Evolutionary conservation across 805 yeast genomes (phyloP), one percentile per base, ranked within the genome.

Genomic region (Yarrowia phangngaensis): DNA sequence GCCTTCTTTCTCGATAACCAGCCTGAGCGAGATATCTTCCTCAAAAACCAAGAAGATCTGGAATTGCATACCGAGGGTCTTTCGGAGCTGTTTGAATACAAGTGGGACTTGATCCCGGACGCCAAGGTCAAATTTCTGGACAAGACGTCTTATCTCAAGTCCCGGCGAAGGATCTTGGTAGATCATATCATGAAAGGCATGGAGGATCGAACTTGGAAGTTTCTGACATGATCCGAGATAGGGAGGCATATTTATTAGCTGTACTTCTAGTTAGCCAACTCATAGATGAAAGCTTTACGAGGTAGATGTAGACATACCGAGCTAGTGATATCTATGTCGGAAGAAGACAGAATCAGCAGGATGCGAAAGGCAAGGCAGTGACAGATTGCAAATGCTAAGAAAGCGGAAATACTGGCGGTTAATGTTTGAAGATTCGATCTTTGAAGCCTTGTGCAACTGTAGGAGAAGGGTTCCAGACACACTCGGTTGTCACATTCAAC

Each of bases 1-100:
- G 80, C 86, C 9, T 90, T 68, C 59, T 85, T 80, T 61, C 68
- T 87, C 24, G 72, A 70, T 29, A 63, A 67, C 22, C 72, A 74
- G 45, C 72, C 79, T 51, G 73, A 74, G 50, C 75, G 81, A 8
- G 70, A 72, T 27, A 73, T 85, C 6, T 77, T 87, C 57, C 94
- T 86, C 58, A 77, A 74, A 51, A 79, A 79, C 58, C 94, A 85
- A 63, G 76, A 71, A 46, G 75, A 73, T 45, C 66, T 86, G 26
- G 77, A 77, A 50, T 66, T 71, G 52, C 77, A 84, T 0, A 86
- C 83, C 9, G 95, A 85, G 60, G 79, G 75, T 50, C 68, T 84
- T 23, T 78, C 86, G 13, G 75, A 74, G 57, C 64, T 82, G 11
- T 76, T 84, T 60, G 79, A 72, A 58, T 63, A 57, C 52, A 61